Conservation (phyloP, 768 basidiomycete species). For the Amyloporia xantha region DNA sequence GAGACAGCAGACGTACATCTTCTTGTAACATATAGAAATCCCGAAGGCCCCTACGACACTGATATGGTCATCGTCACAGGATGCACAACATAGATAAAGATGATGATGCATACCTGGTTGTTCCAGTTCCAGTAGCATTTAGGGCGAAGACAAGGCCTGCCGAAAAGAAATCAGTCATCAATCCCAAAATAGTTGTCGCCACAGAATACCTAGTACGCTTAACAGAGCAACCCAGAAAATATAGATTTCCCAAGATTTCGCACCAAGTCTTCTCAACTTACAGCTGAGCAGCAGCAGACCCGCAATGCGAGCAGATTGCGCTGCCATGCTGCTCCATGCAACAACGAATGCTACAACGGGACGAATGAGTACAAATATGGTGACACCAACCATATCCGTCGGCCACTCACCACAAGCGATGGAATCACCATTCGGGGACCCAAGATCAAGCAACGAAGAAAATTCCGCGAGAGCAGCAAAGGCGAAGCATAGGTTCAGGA, state of each 20-base stretch:
- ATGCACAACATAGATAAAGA: background rate
- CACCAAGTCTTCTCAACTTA: conserved; percentile 27
- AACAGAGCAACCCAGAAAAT: conserved; percentile 26
- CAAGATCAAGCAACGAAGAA: conserved; percentile 17
- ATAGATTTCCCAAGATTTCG: conserved; percentile 27
- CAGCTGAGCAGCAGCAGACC: conserved; percentile 32
- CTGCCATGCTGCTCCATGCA: conserved; percentile 39
- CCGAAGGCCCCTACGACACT: conserved; percentile 19
- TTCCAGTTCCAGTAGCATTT: conserved; percentile 33
- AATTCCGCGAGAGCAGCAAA: conserved; percentile 22
- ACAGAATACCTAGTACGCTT: conserved; percentile 31
- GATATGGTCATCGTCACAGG: background rate
- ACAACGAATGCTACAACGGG: conserved; percentile 38
- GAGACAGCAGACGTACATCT: conserved; percentile 17
- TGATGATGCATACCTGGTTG: conserved; percentile 27
- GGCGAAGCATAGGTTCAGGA: conserved; percentile 22
- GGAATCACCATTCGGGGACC: conserved; percentile 5
- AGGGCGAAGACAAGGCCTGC: conserved; percentile 35
- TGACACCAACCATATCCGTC: too few species aligned
- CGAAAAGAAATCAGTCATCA: background rate
- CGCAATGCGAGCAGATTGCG: conserved; percentile 31
- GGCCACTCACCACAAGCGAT: conserved; percentile 13
- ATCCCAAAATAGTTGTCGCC: background rate
- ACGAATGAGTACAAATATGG: too few species aligned
- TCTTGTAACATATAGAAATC: conserved; percentile 27